Conservation (phyloP, 1,284 basidiomycete genomes). For the Kwoniella shivajii region DNA sequence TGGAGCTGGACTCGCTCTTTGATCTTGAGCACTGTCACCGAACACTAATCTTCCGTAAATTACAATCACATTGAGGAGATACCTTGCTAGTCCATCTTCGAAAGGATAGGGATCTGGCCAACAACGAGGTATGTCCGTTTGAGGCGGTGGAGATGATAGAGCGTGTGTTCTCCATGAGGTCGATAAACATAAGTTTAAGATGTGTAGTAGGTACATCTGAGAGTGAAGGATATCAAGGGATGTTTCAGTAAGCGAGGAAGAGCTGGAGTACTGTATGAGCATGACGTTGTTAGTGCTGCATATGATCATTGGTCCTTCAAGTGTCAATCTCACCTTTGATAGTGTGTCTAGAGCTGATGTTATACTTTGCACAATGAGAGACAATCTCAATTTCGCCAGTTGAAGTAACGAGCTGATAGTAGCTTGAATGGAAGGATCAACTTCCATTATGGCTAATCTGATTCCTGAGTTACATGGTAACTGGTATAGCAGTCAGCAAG, state of each 20-base stretch:
- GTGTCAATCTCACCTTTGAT: slow-evolving; percentile 67
- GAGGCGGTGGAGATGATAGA: slow-evolving; percentile 13
- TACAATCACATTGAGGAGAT: slow-evolving; percentile 79
- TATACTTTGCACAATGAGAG: slow-evolving; percentile 76
- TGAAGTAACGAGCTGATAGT: slow-evolving; percentile 77
- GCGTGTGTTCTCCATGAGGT: slow-evolving; percentile 66
- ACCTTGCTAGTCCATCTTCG: slow-evolving; percentile 83
- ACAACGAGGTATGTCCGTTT: slow-evolving; percentile 44
- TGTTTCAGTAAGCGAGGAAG: slow-evolving; percentile 51
- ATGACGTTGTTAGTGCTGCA: not conserved
- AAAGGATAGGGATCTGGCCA: slow-evolving; percentile 74
- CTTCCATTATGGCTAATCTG: slow-evolving; percentile 70
- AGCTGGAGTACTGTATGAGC: slow-evolving; percentile 45
- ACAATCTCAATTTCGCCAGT: slow-evolving; percentile 70
- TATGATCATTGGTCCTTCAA: not conserved
- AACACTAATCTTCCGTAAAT: slow-evolving; percentile 76
- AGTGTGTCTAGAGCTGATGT: slow-evolving; percentile 73
- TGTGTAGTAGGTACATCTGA: slow-evolving; percentile 83
- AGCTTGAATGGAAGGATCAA: slow-evolving; percentile 70
- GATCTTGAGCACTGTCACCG: slow-evolving; percentile 23
- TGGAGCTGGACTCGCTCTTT: slow-evolving; percentile 22
- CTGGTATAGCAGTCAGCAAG: slow-evolving; percentile 58
- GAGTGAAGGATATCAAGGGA: slow-evolving; percentile 80
- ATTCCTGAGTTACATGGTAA: slow-evolving; percentile 82
- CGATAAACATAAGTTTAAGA: slow-evolving; percentile 73